These are phyloP conservation scores for Alopecurus myosuroides DNA, from an alignment of 176 grass and related monocot species.

Conservation along the genomic window DNA sequence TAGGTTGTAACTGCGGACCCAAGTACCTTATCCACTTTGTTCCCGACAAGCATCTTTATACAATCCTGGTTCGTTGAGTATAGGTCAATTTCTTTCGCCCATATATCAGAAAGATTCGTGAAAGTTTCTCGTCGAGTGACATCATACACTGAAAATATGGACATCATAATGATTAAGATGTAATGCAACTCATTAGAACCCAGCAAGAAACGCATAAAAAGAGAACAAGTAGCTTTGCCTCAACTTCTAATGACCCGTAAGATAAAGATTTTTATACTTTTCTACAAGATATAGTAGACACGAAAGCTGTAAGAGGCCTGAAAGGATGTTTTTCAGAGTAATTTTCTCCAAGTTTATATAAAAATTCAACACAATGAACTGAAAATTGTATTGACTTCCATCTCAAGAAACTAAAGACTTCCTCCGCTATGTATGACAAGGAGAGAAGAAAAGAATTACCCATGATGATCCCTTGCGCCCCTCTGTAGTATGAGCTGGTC, in stretches of 20 bases:
- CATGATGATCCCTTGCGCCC: slow-evolving; percentile 90
- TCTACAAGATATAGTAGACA: background rate
- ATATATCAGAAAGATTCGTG: slow-evolving; percentile 89
- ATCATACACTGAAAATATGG: slow-evolving; percentile 64
- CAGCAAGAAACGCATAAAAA: background rate
- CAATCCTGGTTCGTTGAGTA: slow-evolving; percentile 99
- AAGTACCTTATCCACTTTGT: slow-evolving; percentile 97
- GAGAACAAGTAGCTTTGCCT: background rate
- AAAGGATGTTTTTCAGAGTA: background rate
- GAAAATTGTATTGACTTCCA: background rate
- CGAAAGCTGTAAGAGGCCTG: background rate
- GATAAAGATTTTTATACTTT: background rate
- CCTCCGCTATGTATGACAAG: background rate
- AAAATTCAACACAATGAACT: background rate
- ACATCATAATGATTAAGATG: background rate
- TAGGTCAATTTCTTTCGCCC: slow-evolving; percentile 98
- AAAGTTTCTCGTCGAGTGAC: slow-evolving; percentile 88
- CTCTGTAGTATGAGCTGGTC: slow-evolving; percentile 96
- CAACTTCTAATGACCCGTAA: background rate
- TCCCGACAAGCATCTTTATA: slow-evolving; percentile 99
- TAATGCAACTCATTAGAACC: background rate
- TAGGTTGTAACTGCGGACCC: background rate
- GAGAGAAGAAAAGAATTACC: slow-evolving; percentile 39
- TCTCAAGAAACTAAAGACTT: background rate
- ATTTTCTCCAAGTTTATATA: background rate